These are phyloP conservation scores for Globisporangium solare DNA, from an alignment of 352 stramenopile genomes.

Conservation along the genomic window DNA sequence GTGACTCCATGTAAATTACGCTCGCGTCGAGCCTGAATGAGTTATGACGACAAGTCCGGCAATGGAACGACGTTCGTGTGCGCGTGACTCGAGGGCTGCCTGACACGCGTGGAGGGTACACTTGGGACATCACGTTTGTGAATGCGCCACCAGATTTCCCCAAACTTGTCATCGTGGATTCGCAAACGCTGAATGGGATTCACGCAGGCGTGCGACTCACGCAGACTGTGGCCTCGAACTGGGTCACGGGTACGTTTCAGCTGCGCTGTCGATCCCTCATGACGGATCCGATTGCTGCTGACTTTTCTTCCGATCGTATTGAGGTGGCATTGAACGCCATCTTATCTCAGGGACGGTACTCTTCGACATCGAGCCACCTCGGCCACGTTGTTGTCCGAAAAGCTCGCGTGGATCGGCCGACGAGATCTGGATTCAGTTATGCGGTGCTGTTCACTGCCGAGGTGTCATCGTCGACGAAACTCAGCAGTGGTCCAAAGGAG, in stretches of 20 bases:
- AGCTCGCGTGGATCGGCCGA: conserved; percentile 4
- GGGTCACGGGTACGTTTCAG: conserved; percentile 17
- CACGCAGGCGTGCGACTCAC: conserved; percentile 10
- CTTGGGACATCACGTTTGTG: conserved; percentile 28
- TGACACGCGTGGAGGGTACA: conserved; percentile 3
- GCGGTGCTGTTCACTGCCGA: conserved; percentile 15
- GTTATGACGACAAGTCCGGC: not conserved
- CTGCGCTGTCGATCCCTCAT: conserved; percentile 10
- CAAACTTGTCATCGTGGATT: conserved; percentile 10
- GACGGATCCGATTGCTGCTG: conserved; percentile 5
- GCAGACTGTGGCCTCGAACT: conserved; percentile 11
- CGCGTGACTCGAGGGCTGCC: conserved; percentile 8
- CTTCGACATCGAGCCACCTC: not conserved
- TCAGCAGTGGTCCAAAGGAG: not conserved
- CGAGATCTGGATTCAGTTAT: conserved; percentile 9
- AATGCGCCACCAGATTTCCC: conserved; percentile 24
- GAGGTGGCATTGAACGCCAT: conserved; percentile 13
- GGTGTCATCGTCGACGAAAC: not conserved
- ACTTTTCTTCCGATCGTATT: conserved; percentile 4
- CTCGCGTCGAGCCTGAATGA: conserved; percentile 11
- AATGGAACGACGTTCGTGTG: conserved; percentile 7
- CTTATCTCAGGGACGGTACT: not conserved
- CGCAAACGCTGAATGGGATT: conserved; percentile 2
- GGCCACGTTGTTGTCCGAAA: conserved; percentile 13
- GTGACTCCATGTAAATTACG: conserved; percentile 26